These are phyloP conservation scores for Xylaria castorea DNA, from an alignment of 495 filamentous ascomycete genomes.

Conservation along the genomic window DNA sequence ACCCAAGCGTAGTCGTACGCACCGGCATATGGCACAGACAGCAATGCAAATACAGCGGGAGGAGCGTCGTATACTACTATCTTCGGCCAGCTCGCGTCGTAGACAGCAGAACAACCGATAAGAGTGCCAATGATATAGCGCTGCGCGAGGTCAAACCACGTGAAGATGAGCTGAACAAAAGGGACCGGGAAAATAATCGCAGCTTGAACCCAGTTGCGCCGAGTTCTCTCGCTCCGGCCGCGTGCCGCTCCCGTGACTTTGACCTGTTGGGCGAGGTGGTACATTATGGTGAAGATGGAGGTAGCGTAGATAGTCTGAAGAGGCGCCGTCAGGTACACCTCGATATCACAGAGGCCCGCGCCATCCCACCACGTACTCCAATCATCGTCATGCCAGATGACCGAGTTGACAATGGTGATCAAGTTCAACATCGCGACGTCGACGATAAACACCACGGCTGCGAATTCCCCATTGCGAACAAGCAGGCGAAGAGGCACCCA, in stretches of 20 bases:
- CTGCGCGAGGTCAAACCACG: conserved; percentile 70
- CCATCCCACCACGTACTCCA: conserved; percentile 74
- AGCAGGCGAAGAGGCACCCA: conserved; percentile 64
- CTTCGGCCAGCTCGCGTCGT: conserved; percentile 73
- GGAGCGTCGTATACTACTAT: conserved; percentile 72
- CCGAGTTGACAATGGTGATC: conserved; percentile 73
- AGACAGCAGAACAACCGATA: conserved; percentile 70
- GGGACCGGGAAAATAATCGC: conserved; percentile 75
- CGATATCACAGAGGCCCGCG: conserved; percentile 79
- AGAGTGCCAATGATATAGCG: conserved; percentile 79
- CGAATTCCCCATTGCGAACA: conserved; percentile 64
- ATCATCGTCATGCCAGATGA: conserved; percentile 83
- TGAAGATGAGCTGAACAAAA: conserved; percentile 66
- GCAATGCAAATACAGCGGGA: conserved; percentile 67
- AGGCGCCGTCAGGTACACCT: conserved; percentile 65
- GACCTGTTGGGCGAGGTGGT: conserved; percentile 77
- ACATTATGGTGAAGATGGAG: conserved; percentile 73
- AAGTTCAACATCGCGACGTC: conserved; percentile 71
- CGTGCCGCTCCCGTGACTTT: conserved; percentile 60
- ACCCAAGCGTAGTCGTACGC: conserved; percentile 45
- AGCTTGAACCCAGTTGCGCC: conserved; percentile 60
- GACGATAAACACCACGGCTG: conserved; percentile 66
- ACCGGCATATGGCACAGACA: conserved; percentile 76
- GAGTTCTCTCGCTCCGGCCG: conserved; percentile 58
- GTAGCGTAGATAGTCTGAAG: conserved; percentile 68